Evolutionary conservation across 208 protist genomes (phyloP).

Genomic region (Porcisia deanei): DNA sequence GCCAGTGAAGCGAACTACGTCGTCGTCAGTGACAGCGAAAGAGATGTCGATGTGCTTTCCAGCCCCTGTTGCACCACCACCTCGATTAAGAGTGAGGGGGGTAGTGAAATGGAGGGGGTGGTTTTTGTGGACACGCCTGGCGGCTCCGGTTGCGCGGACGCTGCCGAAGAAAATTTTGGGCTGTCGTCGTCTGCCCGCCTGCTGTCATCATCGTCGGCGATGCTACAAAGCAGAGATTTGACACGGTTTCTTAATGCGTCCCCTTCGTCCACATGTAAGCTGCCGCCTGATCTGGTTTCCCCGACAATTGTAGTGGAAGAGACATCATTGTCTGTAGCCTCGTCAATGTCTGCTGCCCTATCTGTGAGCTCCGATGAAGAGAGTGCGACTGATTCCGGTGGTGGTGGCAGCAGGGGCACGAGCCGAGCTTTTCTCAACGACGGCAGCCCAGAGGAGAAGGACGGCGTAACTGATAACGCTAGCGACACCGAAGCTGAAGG

Average conservation of each 20-base stretch:
- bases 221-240: conserved; percentile 21
- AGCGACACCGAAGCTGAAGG: background rate
- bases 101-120: conserved; percentile 14
- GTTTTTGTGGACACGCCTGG: conserved; percentile 7
- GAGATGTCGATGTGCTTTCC: background rate
- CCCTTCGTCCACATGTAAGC: background rate
- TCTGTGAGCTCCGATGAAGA: background rate
- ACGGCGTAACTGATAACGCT: conserved; percentile 1
- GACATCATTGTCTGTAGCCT: background rate
- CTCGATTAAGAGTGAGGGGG: conserved; percentile 6
- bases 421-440: background rate
- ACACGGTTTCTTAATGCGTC: conserved; percentile 13
- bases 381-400: background rate
- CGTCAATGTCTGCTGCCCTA: background rate
- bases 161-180: background rate
- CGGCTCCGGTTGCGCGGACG: background rate
- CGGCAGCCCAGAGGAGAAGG: conserved; percentile 5
- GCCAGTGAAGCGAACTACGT: background rate
- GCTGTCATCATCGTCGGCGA: background rate
- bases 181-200: background rate
- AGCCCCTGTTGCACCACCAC: background rate
- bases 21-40: conserved; percentile 7
- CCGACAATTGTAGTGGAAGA: background rate
- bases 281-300: background rate
- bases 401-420: background rate